Base-by-base conservation (phyloP, 768 basidiomycete genomes). In the Amanita exitialis region DNA sequence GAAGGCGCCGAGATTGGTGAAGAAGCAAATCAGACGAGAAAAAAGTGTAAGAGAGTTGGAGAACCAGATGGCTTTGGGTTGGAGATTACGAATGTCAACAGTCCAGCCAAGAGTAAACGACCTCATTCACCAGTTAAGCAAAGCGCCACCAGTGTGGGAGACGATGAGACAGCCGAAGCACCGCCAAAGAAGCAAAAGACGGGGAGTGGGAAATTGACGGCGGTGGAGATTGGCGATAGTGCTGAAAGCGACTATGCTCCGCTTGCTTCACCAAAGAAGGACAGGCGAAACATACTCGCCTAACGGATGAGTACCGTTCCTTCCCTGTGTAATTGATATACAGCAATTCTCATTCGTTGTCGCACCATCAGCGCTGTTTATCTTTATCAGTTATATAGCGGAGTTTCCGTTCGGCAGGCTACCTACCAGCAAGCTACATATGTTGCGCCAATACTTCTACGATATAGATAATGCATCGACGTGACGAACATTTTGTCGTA, bases 41-140 rank as follows among this genome's bases (percentile, higher is more conserved):
- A 54, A 16, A 20, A 51, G 42, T 32, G 43, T 35, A 44, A 41
- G 34, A 25, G 28, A 23, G 53, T 49, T 51, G 41, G 57, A 47
- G 51, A 54, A 49, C 48, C 52, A 48, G 56, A 60, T 46, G 67
- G 67, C 54, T 74, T 75, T 56, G 74, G 74, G 5, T 52, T 61
- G 50, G 74, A 75, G 57, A 58, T 74, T 42, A 75, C 73, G 10
- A 75, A 75, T 47, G 67, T 62, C 35, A 67, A 67, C n/a, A 64
- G 62, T 44, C 67, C 65, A 8, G 66, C 56, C 60, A 70, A 66
- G 58, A 64, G 59, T 54, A 73, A 75, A 58, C 67, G 73, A 35
- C 56, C 50, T 6, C 32, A 34, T 25, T 51, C 50, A 12, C 50
- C 50, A 0, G 30, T 15, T n/a, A 51, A 49, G 39, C 18, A 34